These are phyloP conservation scores for Volvariella volvacea DNA, from an alignment of 1,284 basidiomycete species.

Conservation along the genomic window DNA sequence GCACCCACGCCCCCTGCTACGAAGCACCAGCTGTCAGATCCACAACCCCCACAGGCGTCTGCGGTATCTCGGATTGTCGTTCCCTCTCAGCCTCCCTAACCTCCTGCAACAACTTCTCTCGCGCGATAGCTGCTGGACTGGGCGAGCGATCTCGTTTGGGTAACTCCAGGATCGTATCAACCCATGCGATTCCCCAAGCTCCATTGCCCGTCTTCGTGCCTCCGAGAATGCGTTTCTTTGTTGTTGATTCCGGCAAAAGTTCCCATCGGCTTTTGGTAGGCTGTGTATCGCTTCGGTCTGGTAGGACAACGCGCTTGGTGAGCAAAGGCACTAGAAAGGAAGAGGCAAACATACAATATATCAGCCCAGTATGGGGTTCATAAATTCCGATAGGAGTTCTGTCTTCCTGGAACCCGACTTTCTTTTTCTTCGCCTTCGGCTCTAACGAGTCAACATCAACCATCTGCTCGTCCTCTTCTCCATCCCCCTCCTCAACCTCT, in stretches of 20 bases:
- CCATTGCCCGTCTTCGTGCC: constrained; percentile 69
- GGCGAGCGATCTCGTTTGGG: constrained; percentile 13
- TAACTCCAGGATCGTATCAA: constrained; percentile 67
- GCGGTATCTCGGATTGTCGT: no score
- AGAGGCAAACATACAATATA: constrained; percentile 48
- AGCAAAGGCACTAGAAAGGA: constrained; percentile 7
- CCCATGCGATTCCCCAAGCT: constrained; percentile 73
- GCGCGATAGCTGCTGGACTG: constrained; percentile 10
- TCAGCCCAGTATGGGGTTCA: constrained; percentile 64
- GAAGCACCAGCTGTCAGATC: no score
- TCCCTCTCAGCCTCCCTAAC: neutral
- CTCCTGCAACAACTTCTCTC: constrained; percentile 11
- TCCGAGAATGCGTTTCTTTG: constrained; percentile 46
- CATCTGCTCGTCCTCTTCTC: constrained; percentile 17
- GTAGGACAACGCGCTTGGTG: constrained; percentile 4
- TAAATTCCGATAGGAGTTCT: constrained; percentile 55
- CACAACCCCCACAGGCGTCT: no score
- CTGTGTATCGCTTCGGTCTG: constrained; percentile 69
- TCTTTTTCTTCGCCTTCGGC: constrained; percentile 23
- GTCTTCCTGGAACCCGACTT: constrained; percentile 23
- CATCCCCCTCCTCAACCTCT: constrained; percentile 15
- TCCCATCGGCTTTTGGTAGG: constrained; percentile 63
- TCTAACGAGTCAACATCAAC: constrained; percentile 5
- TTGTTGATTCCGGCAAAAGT: constrained; percentile 35
- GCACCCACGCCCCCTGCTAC: no score